Evolutionary conservation across 2,329 filamentous ascomycete genomes (phyloP).

Genomic region (Penicillium sp.): DNA sequence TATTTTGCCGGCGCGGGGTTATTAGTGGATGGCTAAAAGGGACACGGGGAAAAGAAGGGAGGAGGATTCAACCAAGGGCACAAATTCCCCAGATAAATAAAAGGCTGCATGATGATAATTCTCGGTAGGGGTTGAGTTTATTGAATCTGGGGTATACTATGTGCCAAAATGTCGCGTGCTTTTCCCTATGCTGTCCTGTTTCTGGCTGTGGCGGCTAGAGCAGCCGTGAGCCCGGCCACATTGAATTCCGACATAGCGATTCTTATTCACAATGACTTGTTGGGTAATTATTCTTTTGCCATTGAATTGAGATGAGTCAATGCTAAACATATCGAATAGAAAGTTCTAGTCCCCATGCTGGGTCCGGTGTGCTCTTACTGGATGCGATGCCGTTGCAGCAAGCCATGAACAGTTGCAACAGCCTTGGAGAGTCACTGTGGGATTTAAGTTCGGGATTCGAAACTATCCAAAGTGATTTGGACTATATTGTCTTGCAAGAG

Average conservation of each 20-base stretch:
- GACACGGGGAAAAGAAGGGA: background rate
- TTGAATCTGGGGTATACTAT: background rate
- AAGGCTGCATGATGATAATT: background rate
- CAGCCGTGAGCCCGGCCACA: constrained; percentile 19
- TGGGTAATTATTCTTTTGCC: constrained; percentile 11
- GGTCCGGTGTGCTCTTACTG: constrained; percentile 26
- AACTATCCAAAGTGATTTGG: constrained; percentile 19
- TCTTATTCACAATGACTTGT: constrained; percentile 31
- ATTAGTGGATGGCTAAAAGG: constrained; percentile 12
- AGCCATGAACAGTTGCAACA: constrained; percentile 24
- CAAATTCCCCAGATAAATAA: background rate
- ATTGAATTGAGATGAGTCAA: too few relatives aligned
- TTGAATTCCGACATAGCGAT: constrained; percentile 28
- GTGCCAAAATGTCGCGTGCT: constrained; percentile 18
- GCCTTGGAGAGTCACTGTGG: constrained; percentile 28
- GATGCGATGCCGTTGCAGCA: constrained; percentile 25
- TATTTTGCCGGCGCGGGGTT: constrained; percentile 26
- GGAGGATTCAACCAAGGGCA: background rate
- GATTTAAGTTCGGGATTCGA: constrained; percentile 2
- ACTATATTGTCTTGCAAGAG: constrained; percentile 24
- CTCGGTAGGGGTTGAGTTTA: background rate
- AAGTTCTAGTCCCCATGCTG: constrained; percentile 21
- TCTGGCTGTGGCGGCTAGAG: constrained; percentile 13
- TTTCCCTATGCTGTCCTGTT: constrained; percentile 5
- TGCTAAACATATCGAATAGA: constrained; percentile 18